Conservation (phyloP, 225 moss, liverwort and hornwort species). For the Pseudoscleropodium purum region DNA sequence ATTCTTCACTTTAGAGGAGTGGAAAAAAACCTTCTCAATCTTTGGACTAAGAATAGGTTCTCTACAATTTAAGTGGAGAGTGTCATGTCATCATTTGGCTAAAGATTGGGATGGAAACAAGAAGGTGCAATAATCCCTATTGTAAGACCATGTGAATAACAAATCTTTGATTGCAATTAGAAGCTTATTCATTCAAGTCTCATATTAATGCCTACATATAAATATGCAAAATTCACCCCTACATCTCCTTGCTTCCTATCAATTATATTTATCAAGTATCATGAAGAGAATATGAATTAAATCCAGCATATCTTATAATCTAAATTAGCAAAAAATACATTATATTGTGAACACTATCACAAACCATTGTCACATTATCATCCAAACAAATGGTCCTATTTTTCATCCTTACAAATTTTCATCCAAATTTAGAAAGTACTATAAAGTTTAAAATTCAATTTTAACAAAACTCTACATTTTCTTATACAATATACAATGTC, state of each 20-base stretch:
- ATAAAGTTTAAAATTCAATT: neutral
- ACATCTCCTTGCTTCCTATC: neutral
- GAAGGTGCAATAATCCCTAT: neutral
- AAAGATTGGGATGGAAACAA: neutral
- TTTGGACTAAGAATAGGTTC: accelerated
- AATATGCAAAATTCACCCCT: neutral
- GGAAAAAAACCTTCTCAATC: neutral
- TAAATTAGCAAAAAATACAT: neutral
- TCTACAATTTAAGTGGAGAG: accelerated
- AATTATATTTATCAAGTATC: accelerated
- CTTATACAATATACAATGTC: neutral
- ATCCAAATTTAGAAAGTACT: neutral
- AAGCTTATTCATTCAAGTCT: neutral
- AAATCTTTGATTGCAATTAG: neutral
- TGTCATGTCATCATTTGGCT: neutral
- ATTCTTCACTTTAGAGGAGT: accelerated
- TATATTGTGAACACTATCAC: too few relatives aligned
- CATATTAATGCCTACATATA: neutral
- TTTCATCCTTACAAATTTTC: neutral
- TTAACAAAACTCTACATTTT: neutral
- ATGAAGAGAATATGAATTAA: neutral
- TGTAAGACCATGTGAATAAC: too few relatives aligned
- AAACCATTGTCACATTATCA: neutral
- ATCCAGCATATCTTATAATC: neutral
- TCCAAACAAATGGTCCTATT: accelerated